These are phyloP conservation scores for Musa acuminata DNA, from an alignment of 176 grass and related monocot species.

Conservation along the genomic window DNA sequence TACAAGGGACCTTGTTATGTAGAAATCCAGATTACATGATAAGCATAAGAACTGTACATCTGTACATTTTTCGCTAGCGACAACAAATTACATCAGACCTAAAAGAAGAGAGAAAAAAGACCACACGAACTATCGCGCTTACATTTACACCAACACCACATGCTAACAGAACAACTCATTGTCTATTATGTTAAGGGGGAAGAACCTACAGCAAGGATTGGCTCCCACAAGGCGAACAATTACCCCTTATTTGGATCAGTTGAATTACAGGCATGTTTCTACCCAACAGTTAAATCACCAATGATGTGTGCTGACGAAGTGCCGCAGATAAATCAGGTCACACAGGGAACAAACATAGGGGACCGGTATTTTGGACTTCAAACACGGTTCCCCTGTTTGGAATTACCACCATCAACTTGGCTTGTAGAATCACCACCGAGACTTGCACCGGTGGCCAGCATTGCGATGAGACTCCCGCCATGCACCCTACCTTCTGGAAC, in stretches of 20 bases:
- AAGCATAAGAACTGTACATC: too few relatives aligned
- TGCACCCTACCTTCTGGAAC: conserved; percentile 46
- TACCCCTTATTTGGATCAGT: not conserved
- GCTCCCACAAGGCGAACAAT: too few relatives aligned
- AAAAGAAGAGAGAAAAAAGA: too few relatives aligned
- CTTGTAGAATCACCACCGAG: not conserved
- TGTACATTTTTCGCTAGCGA: too few relatives aligned
- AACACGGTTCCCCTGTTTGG: not conserved
- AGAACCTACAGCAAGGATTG: too few relatives aligned
- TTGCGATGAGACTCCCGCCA: conserved; percentile 34
- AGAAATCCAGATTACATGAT: not conserved
- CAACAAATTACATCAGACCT: too few relatives aligned
- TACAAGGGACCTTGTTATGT: too few relatives aligned
- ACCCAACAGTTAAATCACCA: not conserved
- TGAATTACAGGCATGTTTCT: not conserved
- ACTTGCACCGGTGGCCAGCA: conserved; percentile 22
- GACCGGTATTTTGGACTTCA: not conserved
- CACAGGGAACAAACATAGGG: not conserved
- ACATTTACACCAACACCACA: too few relatives aligned
- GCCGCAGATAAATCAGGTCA: not conserved
- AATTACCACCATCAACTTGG: not conserved
- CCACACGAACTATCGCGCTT: too few relatives aligned
- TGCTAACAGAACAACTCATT: too few relatives aligned
- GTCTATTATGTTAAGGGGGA: too few relatives aligned
- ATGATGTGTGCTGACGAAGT: not conserved